These are phyloP conservation scores for Acacia melanoxylon DNA, from an alignment of 306 rosid species.

Conservation along the genomic window DNA sequence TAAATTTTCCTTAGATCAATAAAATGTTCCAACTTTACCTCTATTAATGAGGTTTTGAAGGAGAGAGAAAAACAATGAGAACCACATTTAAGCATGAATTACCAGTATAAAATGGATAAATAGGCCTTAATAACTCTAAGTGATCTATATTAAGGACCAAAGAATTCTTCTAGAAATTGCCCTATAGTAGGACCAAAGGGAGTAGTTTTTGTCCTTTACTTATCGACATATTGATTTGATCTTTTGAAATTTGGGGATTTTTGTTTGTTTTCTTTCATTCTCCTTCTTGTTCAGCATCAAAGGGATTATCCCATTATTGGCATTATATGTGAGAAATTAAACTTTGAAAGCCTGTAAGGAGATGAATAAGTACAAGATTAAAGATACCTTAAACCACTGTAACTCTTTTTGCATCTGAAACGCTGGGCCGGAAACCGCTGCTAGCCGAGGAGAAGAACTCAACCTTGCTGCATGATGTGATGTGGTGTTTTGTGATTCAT, in stretches of 20 bases:
- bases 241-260: neutral
- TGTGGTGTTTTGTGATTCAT: slow-evolving; percentile 42
- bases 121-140: too few relatives aligned
- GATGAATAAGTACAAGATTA: slow-evolving; percentile 8
- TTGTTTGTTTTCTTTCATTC: neutral
- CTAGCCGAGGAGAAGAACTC: slow-evolving; percentile 34
- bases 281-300: neutral
- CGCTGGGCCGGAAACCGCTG: slow-evolving; percentile 51
- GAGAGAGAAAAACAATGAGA: too few relatives aligned
- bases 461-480: slow-evolving; percentile 57
- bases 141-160: too few relatives aligned
- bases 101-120: too few relatives aligned
- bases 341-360: neutral
- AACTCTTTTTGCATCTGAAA: slow-evolving; percentile 63
- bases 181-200: too few relatives aligned
- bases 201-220: neutral
- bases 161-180: too few relatives aligned
- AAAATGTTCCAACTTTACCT: too few relatives aligned
- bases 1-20: too few relatives aligned
- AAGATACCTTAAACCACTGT: slow-evolving; percentile 51
- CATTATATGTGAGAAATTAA: neutral
- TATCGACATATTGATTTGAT: neutral
- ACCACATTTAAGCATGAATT: too few relatives aligned
- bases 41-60: too few relatives aligned
- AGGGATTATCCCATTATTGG: neutral